These are phyloP conservation scores for Pichia membranifaciens DNA, from an alignment of 805 yeast species.

Conservation along the genomic window DNA sequence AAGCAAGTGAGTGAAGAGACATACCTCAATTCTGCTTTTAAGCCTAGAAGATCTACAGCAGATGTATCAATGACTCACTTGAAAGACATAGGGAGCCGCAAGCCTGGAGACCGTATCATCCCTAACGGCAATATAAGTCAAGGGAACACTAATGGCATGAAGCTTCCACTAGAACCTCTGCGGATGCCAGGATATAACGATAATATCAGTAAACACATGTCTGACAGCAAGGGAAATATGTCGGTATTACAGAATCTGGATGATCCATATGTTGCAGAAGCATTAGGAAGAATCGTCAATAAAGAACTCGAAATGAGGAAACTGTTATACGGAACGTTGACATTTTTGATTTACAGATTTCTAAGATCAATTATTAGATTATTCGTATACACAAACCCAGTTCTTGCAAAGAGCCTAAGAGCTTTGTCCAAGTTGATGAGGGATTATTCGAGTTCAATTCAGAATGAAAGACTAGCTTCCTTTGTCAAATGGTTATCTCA, in stretches of 20 bases:
- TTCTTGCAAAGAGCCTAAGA: not conserved
- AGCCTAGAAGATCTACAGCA: constrained; percentile 1
- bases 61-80: too few relatives aligned
- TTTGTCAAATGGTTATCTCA: not conserved
- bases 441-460: not conserved
- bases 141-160: not conserved
- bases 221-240: not conserved
- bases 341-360: constrained; percentile 29
- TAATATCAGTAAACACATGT: not conserved
- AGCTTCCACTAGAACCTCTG: not conserved
- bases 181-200: not conserved
- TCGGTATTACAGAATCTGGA: constrained; percentile 5
- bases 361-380: constrained; percentile 21
- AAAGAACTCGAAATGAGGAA: constrained; percentile 33
- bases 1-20: not conserved
- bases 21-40: constrained; percentile 8
- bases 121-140: not conserved
- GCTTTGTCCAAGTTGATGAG: not conserved
- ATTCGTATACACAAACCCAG: constrained; percentile 12
- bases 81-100: too few relatives aligned
- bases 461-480: not conserved
- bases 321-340: constrained; percentile 28
- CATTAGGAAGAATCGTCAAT: constrained; percentile 40
- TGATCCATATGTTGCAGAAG: constrained; percentile 31
- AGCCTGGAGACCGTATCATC: too few relatives aligned